Evolutionary conservation across 768 basidiomycete genomes (phyloP).

Genomic region (Hypholoma sublateritium): DNA sequence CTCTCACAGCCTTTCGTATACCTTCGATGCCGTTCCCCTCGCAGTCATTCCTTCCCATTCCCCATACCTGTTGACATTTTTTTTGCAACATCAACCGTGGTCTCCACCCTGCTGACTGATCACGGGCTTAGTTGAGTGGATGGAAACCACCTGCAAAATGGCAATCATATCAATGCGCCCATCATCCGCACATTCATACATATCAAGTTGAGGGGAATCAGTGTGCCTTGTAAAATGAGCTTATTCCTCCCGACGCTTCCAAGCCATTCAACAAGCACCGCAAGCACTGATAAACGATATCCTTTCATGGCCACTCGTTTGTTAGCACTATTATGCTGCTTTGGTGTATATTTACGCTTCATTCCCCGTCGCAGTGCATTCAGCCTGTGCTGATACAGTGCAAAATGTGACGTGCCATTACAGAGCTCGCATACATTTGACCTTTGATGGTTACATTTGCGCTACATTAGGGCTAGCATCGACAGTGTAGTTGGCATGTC

Average conservation of each 20-base stretch:
- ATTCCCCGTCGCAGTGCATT: neutral
- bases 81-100: slow-evolving; percentile 2
- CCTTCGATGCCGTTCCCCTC: neutral
- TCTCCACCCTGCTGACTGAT: slow-evolving; percentile 9
- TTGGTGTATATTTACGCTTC: neutral
- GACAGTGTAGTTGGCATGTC: neutral
- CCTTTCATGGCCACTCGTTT: neutral
- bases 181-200: neutral
- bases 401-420: neutral
- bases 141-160: neutral
- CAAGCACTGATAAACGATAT: too few species aligned
- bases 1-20: neutral
- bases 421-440: neutral
- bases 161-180: neutral
- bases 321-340: neutral
- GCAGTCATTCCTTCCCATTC: neutral
- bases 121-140: neutral
- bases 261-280: neutral
- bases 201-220: neutral
- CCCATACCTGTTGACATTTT: neutral
- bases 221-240: slow-evolving; percentile 4
- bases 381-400: neutral
- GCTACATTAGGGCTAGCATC: neutral
- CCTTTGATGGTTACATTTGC: neutral
- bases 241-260: neutral